These are phyloP conservation scores for Zychaea mexicana DNA, from an alignment of 371 early-diverging fungal genomes.

Conservation along the genomic window DNA sequence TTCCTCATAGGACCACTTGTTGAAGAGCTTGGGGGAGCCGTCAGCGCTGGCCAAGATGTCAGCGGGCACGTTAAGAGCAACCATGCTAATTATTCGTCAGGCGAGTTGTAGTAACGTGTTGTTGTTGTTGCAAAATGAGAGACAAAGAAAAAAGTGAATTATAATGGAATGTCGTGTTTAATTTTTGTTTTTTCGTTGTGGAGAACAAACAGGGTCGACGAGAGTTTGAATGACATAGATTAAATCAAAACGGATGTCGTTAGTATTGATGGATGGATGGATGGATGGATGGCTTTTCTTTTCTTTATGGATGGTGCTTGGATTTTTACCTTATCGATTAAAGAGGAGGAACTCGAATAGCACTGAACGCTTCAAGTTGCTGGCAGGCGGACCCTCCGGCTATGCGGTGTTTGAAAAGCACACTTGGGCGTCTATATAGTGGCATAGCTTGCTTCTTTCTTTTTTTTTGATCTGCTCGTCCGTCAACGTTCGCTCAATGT, in stretches of 20 bases:
- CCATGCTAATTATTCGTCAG: slow-evolving; percentile 41
- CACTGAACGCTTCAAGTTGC: not conserved
- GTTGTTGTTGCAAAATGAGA: too few relatives aligned
- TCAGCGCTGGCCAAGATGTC: slow-evolving; percentile 63
- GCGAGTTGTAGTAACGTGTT: not conserved
- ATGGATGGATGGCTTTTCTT: not conserved
- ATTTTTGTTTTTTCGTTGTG: not conserved
- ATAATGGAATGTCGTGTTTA: not conserved
- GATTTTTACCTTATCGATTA: not conserved
- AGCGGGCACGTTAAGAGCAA: slow-evolving; percentile 68
- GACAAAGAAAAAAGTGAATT: not conserved
- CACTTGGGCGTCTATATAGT: too few relatives aligned
- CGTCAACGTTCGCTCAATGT: too few relatives aligned
- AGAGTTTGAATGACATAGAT: not conserved
- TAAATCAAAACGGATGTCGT: not conserved
- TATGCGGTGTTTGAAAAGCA: not conserved
- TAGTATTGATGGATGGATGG: slow-evolving; percentile 5
- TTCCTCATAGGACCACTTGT: slow-evolving; percentile 96
- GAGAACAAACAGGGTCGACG: too few relatives aligned
- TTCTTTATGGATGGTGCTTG: not conserved
- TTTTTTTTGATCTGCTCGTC: too few relatives aligned
- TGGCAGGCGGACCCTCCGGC: not conserved
- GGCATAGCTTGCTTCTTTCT: too few relatives aligned
- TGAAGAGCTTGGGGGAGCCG: slow-evolving; percentile 80
- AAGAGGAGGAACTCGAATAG: not conserved